Conservation (phyloP, 257 asterid genomes). For the Catharanthus roseus region DNA sequence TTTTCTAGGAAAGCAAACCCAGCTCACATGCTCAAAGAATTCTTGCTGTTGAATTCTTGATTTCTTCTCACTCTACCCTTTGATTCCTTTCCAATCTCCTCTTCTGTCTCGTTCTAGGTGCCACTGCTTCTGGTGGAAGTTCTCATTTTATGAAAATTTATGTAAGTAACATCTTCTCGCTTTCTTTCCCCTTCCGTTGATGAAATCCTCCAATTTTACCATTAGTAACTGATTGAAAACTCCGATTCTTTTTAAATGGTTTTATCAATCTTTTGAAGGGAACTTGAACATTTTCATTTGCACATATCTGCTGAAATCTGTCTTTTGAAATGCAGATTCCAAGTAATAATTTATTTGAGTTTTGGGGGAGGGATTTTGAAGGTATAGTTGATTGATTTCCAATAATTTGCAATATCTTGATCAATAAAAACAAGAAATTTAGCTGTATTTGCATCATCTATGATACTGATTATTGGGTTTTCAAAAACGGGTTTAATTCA, state of each 20-base stretch:
- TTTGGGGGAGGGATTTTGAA: background rate
- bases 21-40: too few relatives aligned
- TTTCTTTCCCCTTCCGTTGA: too few relatives aligned
- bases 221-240: background rate
- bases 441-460: background rate
- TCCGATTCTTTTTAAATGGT: too few relatives aligned
- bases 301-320: background rate
- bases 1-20: too few relatives aligned
- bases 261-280: background rate
- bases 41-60: background rate
- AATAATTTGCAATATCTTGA: background rate
- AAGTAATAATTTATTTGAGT: background rate
- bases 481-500: background rate
- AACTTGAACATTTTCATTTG: background rate
- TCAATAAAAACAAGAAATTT: background rate
- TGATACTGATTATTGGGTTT: background rate
- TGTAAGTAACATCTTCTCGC: background rate
- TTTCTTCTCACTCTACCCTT: constrained; percentile 4
- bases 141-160: background rate
- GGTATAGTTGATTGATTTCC: too few relatives aligned
- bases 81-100: background rate
- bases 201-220: background rate
- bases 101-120: background rate
- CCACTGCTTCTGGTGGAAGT: background rate
- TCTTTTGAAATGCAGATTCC: background rate